phyloP scores from a whole-genome alignment of 2,329 filamentous ascomycete species.

The Botrytis porri region DNA sequence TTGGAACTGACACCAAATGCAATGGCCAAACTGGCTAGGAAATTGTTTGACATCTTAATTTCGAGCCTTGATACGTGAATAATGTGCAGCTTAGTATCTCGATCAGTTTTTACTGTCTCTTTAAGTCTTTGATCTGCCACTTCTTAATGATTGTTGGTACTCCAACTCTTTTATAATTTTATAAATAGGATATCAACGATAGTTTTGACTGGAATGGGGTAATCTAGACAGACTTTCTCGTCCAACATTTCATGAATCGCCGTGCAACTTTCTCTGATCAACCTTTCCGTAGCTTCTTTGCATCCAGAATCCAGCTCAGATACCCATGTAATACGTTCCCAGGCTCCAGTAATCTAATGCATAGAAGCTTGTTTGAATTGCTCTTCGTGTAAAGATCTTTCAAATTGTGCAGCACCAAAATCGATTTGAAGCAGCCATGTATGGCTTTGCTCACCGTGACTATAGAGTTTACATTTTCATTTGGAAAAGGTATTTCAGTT shows the following conservation, averaged over 20 bases:
- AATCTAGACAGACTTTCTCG: background rate
- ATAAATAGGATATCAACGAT: background rate
- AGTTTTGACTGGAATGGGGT: background rate
- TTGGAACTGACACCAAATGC: accelerated
- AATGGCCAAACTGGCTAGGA: background rate
- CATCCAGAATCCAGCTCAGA: background rate
- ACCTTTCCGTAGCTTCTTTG: background rate
- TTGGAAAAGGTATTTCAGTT: background rate
- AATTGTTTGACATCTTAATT: background rate
- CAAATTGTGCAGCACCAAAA: background rate
- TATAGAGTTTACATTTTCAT: background rate
- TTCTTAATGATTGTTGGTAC: background rate
- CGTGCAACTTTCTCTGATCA: background rate
- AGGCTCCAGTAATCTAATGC: background rate
- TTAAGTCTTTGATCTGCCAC: background rate
- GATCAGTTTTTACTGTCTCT: background rate
- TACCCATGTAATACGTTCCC: background rate
- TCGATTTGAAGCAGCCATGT: background rate
- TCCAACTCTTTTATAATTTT: background rate
- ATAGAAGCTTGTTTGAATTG: background rate
- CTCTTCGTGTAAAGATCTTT: background rate
- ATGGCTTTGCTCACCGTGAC: background rate
- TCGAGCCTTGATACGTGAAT: background rate
- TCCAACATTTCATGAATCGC: background rate
- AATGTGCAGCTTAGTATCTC: background rate